These are phyloP conservation scores for Pseudocercospora pini-densiflorae DNA, from an alignment of 2,329 filamentous ascomycete genomes.

Conservation along the genomic window DNA sequence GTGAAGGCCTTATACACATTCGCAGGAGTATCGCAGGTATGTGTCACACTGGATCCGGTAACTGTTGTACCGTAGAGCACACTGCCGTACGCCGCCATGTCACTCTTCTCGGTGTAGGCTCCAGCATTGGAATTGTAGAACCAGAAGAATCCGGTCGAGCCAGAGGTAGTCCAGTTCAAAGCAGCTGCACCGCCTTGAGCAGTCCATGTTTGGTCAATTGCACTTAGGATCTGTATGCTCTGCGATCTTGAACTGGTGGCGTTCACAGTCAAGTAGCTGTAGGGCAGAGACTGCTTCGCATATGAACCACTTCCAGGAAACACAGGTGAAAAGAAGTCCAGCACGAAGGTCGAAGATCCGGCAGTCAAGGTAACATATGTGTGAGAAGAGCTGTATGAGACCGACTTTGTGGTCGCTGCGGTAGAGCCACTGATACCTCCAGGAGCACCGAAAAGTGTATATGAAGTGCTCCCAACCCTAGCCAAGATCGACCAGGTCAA, in stretches of 20 bases:
- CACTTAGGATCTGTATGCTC: conserved; percentile 40
- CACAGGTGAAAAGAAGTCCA: conserved; percentile 45
- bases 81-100: conserved; percentile 33
- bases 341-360: conserved; percentile 31
- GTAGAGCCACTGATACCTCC: conserved; percentile 27
- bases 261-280: conserved; percentile 39
- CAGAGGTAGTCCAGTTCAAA: conserved; percentile 28
- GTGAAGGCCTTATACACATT: conserved; percentile 25
- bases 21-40: conserved; percentile 14
- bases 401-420: conserved; percentile 26
- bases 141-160: conserved; percentile 26
- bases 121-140: conserved; percentile 32
- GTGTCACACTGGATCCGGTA: conserved; percentile 6
- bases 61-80: conserved; percentile 26
- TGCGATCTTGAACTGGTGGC: conserved; percentile 20
- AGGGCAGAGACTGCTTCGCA: conserved; percentile 43
- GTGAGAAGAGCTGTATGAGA: conserved; percentile 39
- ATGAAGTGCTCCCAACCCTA: conserved; percentile 39
- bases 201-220: conserved; percentile 44
- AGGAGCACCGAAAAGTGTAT: conserved; percentile 40
- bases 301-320: conserved; percentile 37
- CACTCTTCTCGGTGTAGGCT: conserved; percentile 29
- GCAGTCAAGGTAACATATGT: conserved; percentile 38
- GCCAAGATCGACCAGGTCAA: conserved; percentile 43
- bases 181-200: conserved; percentile 33